Evolutionary conservation across 805 yeast genomes (phyloP), one percentile per base, ranked within the genome.

Genomic region (Saccharomycopsis vini): DNA sequence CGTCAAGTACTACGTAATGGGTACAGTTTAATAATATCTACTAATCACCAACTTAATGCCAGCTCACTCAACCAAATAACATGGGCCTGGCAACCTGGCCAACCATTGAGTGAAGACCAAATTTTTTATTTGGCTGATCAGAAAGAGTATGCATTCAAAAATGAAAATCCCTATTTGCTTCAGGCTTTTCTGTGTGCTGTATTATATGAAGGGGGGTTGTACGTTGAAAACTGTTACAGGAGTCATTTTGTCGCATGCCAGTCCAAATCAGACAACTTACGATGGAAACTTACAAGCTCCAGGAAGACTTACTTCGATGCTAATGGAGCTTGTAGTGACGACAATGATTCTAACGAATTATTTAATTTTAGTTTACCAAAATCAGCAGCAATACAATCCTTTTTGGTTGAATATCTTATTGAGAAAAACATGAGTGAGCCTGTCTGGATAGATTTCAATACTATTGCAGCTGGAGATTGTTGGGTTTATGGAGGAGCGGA

Each of bases 401-500:
- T 52, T 13, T 51, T 68, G 16, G 45, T 49, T 1, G 34, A 43
- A 2, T 35, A 45, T 3, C 32, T 66, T 21, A 51, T 53, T 0
- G 32, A 43, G 0, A 47, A 53, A 2, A 57, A 61, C 13, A 49
- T 54, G 2, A 52, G 48, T 13, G 60, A 52, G 12, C 73, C 74
- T 0, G 64, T 77, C 0, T 89, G 97, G 97, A 73, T 87, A 3
- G 87, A 86, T 61, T 53, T 87, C 50, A 89, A 90, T 57, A 85
- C 89, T 15, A 69, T 90, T 19, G 73, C 85, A 1, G 77, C 79
- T 18, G 62, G 71, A 2, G 73, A 77, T 43, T 89, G 97, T 56
- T 90, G 92, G 89, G 88, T 88, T 3, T 60, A 73, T 10, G 95
- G 95, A 1, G 95, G 95, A 0, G 75, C 86, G 0, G 68, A 74